phyloP scores from a whole-genome alignment of 768 basidiomycete species.

The Royoungia palumana region DNA sequence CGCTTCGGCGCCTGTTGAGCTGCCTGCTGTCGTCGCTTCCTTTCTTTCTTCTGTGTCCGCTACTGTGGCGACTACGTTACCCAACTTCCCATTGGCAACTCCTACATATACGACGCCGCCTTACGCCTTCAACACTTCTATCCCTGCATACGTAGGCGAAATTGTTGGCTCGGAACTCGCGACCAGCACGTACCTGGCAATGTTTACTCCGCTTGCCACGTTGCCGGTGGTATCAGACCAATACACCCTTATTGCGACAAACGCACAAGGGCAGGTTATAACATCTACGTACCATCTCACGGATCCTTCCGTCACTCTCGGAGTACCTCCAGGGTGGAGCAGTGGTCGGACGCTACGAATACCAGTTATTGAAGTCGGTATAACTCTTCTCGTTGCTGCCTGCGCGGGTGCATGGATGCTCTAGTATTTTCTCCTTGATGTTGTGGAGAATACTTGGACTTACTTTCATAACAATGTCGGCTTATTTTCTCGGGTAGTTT shows the following conservation, averaged over 20 bases:
- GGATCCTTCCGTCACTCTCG: slow-evolving; percentile 51
- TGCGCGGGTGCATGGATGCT: slow-evolving; percentile 15
- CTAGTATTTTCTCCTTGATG: slow-evolving; percentile 1
- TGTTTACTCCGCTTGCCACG: slow-evolving; percentile 44
- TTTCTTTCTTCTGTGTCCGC: slow-evolving; percentile 61
- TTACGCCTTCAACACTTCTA: slow-evolving; percentile 68
- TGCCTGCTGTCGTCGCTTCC: slow-evolving; percentile 42
- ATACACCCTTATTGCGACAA: slow-evolving; percentile 56
- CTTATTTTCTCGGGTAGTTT: neutral
- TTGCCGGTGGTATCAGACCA: slow-evolving; percentile 55
- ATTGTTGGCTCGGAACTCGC: slow-evolving; percentile 62
- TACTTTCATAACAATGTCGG: too few relatives aligned
- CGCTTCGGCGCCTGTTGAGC: slow-evolving; percentile 39
- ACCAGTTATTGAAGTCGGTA: slow-evolving; percentile 10
- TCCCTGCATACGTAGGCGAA: slow-evolving; percentile 51
- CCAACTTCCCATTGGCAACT: slow-evolving; percentile 66
- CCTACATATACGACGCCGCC: slow-evolving; percentile 60
- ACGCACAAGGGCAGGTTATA: slow-evolving; percentile 47
- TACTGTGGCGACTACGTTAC: slow-evolving; percentile 64
- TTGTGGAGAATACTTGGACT: too few relatives aligned
- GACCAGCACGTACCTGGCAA: slow-evolving; percentile 65
- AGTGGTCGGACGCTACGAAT: slow-evolving; percentile 9
- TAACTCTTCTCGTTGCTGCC: slow-evolving; percentile 10
- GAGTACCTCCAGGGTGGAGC: slow-evolving; percentile 61
- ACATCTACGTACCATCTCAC: slow-evolving; percentile 53